Percentiles rank a stretch among this genome's conserved stretches.
These are phyloP conservation scores for Houttuynia cordata DNA, from an alignment of 164 flowering plant species.

Conservation along the genomic window DNA sequence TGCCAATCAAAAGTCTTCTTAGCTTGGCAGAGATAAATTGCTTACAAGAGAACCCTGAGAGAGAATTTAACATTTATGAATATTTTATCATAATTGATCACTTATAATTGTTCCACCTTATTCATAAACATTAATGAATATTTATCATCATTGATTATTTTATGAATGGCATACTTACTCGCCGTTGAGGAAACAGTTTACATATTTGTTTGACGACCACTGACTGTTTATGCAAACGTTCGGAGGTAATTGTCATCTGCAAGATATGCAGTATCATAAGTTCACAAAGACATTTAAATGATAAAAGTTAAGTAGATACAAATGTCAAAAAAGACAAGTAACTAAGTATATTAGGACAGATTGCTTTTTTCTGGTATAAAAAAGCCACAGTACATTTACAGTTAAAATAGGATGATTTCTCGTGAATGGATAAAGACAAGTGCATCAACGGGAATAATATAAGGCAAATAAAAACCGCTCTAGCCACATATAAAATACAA, in stretches of 20 bases:
- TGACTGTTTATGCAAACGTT: slow-evolving; percentile 84
- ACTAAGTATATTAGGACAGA: too few species aligned
- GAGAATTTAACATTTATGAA: too few species aligned
- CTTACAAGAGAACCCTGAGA: too few species aligned
- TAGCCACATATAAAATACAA: neutral
- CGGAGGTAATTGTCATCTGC: slow-evolving; percentile 88
- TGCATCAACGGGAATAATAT: neutral
- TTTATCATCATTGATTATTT: too few species aligned
- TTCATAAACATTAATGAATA: too few species aligned
- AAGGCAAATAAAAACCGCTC: too few species aligned
- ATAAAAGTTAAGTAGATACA: too few species aligned
- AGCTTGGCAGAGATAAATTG: too few species aligned
- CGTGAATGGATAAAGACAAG: neutral
- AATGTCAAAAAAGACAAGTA: too few species aligned
- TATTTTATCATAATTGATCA: too few species aligned
- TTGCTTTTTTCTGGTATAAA: neutral
- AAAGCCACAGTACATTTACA: neutral
- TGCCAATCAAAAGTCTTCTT: too few species aligned
- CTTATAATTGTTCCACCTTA: too few species aligned
- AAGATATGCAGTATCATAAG: slow-evolving; percentile 9
- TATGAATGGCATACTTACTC: slow-evolving; percentile 30
- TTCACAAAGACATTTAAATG: neutral
- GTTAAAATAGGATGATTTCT: neutral
- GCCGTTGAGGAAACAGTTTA: slow-evolving; percentile 87
- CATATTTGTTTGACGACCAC: slow-evolving; percentile 81